phyloP scores from a whole-genome alignment of 306 rosid species.

The Cyclanthera cordifolia region DNA sequence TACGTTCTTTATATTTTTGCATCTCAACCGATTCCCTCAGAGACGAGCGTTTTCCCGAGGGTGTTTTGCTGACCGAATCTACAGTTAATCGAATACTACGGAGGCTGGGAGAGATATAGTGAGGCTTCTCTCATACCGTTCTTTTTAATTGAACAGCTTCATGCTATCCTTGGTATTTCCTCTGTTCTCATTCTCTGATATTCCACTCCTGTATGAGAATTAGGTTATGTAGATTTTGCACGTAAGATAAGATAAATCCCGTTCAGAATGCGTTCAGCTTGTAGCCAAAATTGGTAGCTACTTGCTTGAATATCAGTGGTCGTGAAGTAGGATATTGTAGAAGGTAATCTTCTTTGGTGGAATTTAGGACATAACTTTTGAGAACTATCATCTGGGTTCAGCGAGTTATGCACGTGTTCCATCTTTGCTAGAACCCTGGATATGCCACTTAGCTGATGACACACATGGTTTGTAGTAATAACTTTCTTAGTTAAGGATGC shows the following conservation, averaged over 20 bases:
- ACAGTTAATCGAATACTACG: constrained; percentile 39
- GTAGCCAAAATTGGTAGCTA: constrained; percentile 3
- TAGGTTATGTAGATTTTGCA: constrained; percentile 12
- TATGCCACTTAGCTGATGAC: background rate
- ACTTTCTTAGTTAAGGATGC: background rate
- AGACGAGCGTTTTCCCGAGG: constrained; percentile 38
- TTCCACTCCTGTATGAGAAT: constrained; percentile 15
- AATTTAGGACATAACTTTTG: background rate
- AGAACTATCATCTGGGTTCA: background rate
- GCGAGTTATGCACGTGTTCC: background rate
- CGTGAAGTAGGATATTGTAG: constrained; percentile 20
- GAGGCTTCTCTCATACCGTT: constrained; percentile 7
- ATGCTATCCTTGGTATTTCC: constrained; percentile 14
- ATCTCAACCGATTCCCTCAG: constrained; percentile 11
- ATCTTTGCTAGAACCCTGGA: background rate
- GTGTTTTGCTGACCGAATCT: constrained; percentile 34
- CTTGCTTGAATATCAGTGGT: constrained; percentile 15
- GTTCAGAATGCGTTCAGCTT: background rate
- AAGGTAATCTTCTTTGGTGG: constrained; percentile 6
- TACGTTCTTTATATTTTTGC: constrained; percentile 7
- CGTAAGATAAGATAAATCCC: constrained; percentile 10
- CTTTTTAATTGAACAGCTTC: constrained; percentile 13
- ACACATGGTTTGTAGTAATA: background rate
- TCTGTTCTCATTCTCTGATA: constrained; percentile 15
- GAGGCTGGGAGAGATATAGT: constrained; percentile 31